Percentiles rank a stretch among this genome's conserved stretches.
phyloP scores from a whole-genome alignment of 78 protist species.

The Dictyostelium capitatum region DNA sequence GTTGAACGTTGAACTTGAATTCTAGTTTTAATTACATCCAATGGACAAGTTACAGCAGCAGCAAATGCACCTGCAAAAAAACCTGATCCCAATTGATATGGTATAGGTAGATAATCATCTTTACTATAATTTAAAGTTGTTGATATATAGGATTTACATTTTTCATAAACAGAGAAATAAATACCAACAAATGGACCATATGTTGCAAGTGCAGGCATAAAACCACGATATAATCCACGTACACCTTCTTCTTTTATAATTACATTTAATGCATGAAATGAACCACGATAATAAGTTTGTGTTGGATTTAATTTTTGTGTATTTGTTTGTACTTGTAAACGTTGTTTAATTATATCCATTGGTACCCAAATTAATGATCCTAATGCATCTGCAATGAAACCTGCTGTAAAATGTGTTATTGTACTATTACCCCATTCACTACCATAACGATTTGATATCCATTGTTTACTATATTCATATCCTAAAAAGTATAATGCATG shows the following conservation, averaged over 20 bases:
- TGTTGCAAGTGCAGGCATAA: conserved; percentile 65
- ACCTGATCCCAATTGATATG: conserved; percentile 57
- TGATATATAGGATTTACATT: conserved; percentile 20
- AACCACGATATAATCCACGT: conserved; percentile 75
- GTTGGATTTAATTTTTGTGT: conserved; percentile 32
- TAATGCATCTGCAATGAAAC: conserved; percentile 71
- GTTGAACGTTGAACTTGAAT: conserved; percentile 69
- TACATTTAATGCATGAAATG: conserved; percentile 61
- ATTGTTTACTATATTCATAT: conserved; percentile 60
- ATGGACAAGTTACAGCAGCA: conserved; percentile 87
- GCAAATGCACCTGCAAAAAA: conserved; percentile 84
- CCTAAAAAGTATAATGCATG: conserved; percentile 86
- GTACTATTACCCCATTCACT: conserved; percentile 13
- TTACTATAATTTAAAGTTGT: neutral
- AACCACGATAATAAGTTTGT: conserved; percentile 57
- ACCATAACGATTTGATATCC: neutral
- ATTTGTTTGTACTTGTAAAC: conserved; percentile 72
- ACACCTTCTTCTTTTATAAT: conserved; percentile 73
- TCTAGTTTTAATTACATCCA: conserved; percentile 86
- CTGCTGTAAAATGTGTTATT: conserved; percentile 58
- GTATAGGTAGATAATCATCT: conserved; percentile 33
- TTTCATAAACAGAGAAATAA: conserved; percentile 80
- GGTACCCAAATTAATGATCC: conserved; percentile 85
- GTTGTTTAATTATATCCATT: conserved; percentile 84
- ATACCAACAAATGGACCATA: conserved; percentile 82